Base-by-base conservation (phyloP, 805 yeast species). In the Myxozyma udenii region DNA sequence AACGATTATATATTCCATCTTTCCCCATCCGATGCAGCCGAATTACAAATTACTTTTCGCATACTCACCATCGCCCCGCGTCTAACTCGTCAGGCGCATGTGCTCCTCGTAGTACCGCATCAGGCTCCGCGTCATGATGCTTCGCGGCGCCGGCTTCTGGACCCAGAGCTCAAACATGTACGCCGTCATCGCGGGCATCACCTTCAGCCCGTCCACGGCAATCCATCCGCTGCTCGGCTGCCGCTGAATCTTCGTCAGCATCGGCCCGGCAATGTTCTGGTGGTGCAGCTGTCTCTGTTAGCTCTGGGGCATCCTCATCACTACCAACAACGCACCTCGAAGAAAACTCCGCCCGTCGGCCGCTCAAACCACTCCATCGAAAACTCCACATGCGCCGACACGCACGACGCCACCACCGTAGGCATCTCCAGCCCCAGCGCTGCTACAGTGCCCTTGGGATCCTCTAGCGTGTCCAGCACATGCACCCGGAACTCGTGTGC, bases 401-500 rank as follows among this genome's bases (percentile, higher is more conserved):
- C 21, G 7, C 45, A 41, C 3, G 47, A 46, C n/a, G 46, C 48
- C 16, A 50, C 35, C 2, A 50, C 37, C 6, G 50, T 50, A 14
- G 54, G 54, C 50, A 50, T 45, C 23, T 45, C 54, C 7, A 50
- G 19, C n/a, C 45, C 41, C n/a, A 30, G 19, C 16, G 4, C 26
- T 2, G 40, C 22, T 9, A 50, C 23, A 4, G 19, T 14, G 14
- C 4, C 25, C 2, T 19, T 11, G 22, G 28, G 9, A 4, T 45
- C 50, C 9, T 28, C 33, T 1, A 50, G 36, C 4, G 50, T 32
- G 4, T 39, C 37, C 32, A 86, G 67, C 5, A 84, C 71, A 51
- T 74, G 78, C 50, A 89, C 77, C 61, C 81, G 79, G 68, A 71
- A 84, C 0, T 74, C 71, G 7, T 41, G 25, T 21, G 26, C 14